Evolutionary conservation across 306 rosid genomes (phyloP).

Genomic region (Citrullus mucosospermus): DNA sequence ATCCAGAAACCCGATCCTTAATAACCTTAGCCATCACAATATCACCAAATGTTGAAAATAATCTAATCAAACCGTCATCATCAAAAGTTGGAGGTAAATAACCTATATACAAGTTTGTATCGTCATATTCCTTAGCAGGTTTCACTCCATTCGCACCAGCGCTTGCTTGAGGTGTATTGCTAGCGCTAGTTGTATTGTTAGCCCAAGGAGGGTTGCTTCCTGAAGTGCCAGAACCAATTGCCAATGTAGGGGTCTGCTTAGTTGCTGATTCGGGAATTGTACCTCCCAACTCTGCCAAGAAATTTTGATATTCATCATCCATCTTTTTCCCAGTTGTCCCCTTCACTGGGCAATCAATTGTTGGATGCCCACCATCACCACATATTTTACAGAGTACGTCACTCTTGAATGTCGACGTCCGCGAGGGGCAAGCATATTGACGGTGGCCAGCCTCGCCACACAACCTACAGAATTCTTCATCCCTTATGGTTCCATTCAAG

Average conservation of each 20-base stretch:
- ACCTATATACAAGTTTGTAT: conserved; percentile 89
- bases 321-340: conserved; percentile 54
- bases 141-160: conserved; percentile 56
- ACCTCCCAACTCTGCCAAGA: conserved; percentile 83
- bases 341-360: conserved; percentile 95
- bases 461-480: conserved; percentile 84
- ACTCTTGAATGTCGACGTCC: conserved; percentile 81
- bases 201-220: conserved; percentile 92
- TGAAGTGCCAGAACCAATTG: conserved; percentile 62
- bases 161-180: conserved; percentile 41
- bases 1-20: conserved; percentile 62
- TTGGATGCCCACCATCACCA: conserved; percentile 99
- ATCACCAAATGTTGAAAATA: conserved; percentile 90
- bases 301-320: conserved; percentile 87
- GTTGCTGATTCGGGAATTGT: conserved; percentile 33
- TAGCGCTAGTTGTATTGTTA: conserved; percentile 32
- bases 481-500: conserved; percentile 92
- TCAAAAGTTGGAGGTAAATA: conserved; percentile 91
- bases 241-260: conserved; percentile 25
- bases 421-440: conserved; percentile 83
- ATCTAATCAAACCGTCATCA: conserved; percentile 70
- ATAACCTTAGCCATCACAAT: conserved; percentile 97
- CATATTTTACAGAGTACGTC: conserved; percentile 86
- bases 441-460: conserved; percentile 99
- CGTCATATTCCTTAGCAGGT: conserved; percentile 72